Evolutionary conservation across 306 rosid species (phyloP), one percentile per base, ranked within the genome.

Genomic region (Hippophae rhamnoides): DNA sequence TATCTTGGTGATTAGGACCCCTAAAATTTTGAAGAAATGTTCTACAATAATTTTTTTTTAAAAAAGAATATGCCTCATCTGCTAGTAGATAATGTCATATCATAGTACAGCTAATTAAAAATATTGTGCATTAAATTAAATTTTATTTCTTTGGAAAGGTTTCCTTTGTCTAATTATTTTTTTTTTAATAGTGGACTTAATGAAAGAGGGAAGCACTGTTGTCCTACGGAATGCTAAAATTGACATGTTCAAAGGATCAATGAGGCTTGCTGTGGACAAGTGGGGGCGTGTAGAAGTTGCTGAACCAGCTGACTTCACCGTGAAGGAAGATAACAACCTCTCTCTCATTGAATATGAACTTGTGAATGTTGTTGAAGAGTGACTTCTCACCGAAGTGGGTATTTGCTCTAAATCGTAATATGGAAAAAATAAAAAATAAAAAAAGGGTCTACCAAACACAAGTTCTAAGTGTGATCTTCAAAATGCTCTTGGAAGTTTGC

Each of bases 371-470:
- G 78, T 67, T 25, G 80, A 75, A 75, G 72, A 66, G 72, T 75
- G 63, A 65, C 48, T 72, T 72, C 12, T 41, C 63, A 38, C 38
- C 38, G 38, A 42, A 57, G 70, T 65, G 56, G 18, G 72, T 63
- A 58, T 78, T 72, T 57, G 53, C 62, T 42, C 71, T 77, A 26
- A 71, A 68, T 70, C 71, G 64, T 57, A 58, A 70, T 68, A 68
- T 44, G 71, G 79, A 62, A 86, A 81, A 72, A 78, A 83, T 71
- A 74, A 55, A 66, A 81, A 67, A 82, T 79, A 74, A 78, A 86
- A 75, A 74, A 56, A 65, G 64, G 69, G 84, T 70, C 74, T 69
- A 75, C 63, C 54, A 50, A 76, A 70, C 79, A 62, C 72, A 72
- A 66, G 72, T 78, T 72, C 59, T 72, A 60, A 74, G 66, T 72